Percentiles rank a stretch among this genome's conserved stretches.
These are phyloP conservation scores for Colletotrichum sp. DNA, from an alignment of 2,329 filamentous ascomycete genomes.

Conservation along the genomic window DNA sequence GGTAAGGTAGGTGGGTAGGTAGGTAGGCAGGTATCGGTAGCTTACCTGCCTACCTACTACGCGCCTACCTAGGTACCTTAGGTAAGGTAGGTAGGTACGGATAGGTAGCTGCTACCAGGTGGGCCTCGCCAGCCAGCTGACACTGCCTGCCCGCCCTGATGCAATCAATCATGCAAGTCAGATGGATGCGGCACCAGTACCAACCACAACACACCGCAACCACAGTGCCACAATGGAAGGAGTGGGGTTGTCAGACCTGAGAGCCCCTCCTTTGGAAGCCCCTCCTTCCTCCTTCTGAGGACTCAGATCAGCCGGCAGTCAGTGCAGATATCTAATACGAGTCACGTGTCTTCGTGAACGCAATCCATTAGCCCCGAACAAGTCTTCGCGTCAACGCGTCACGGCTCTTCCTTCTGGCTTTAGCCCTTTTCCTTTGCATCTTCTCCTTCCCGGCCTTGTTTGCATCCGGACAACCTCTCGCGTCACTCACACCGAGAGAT, in stretches of 20 bases:
- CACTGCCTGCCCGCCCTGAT: slow-evolving; percentile 18
- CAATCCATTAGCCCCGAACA: neutral
- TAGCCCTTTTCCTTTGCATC: neutral
- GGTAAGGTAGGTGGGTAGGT: neutral
- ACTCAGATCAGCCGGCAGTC: neutral
- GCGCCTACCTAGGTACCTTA: too few relatives aligned
- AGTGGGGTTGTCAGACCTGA: neutral
- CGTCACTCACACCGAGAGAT: neutral
- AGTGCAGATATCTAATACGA: neutral
- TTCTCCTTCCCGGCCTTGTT: neutral
- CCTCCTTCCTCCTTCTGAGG: neutral
- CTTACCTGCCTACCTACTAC: neutral
- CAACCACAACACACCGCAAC: slow-evolving; percentile 4
- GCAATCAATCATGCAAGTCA: slow-evolving; percentile 21
- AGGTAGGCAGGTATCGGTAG: neutral
- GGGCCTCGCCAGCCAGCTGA: slow-evolving; percentile 11
- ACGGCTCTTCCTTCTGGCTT: neutral
- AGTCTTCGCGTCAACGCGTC: neutral
- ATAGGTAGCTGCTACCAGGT: neutral
- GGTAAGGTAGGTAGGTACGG: too few relatives aligned
- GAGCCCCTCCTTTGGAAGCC: neutral
- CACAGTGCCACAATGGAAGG: neutral
- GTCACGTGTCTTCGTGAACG: slow-evolving; percentile 18
- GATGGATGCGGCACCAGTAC: slow-evolving; percentile 8
- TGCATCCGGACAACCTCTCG: neutral